Percentiles rank a stretch among this genome's conserved stretches.
Conservation (phyloP, 2,329 filamentous ascomycete species). For the Incumbomyces delicatus region DNA sequence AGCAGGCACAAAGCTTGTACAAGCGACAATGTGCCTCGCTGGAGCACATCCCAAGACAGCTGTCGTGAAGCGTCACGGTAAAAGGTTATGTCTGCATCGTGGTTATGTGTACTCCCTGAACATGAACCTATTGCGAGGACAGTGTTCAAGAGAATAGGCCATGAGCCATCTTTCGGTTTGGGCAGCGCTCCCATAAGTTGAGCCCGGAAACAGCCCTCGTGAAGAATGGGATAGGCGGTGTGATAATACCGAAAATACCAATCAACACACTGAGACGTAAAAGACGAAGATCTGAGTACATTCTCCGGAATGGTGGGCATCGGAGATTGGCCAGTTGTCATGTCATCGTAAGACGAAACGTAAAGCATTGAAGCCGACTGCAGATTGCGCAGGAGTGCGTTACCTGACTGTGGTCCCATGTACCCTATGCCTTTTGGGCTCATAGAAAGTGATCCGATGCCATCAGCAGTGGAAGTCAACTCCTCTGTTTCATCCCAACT, state of each 20-base stretch:
- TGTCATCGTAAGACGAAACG: background rate
- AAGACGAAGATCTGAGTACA: slow-evolving; percentile 1
- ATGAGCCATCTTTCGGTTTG: slow-evolving; percentile 8
- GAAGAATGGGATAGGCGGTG: background rate
- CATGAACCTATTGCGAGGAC: slow-evolving; percentile 15
- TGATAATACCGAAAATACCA: slow-evolving; percentile 2
- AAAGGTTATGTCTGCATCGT: slow-evolving; percentile 30
- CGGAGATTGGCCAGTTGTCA: background rate
- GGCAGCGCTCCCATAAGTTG: slow-evolving; percentile 26
- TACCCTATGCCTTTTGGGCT: slow-evolving; percentile 2
- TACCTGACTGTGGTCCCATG: slow-evolving; percentile 8
- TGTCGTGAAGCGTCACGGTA: slow-evolving; percentile 37
- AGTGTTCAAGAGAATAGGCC: slow-evolving; percentile 13
- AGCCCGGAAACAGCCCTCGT: slow-evolving; percentile 30
- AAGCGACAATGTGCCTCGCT: slow-evolving; percentile 40
- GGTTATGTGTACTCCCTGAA: slow-evolving; percentile 8
- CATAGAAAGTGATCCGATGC: slow-evolving; percentile 7
- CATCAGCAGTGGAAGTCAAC: slow-evolving; percentile 1
- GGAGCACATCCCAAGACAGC: slow-evolving; percentile 30
- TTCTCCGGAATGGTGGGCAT: background rate
- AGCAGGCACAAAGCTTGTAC: slow-evolving; percentile 40
- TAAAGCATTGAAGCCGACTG: slow-evolving; percentile 3
- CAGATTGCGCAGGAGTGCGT: slow-evolving; percentile 1
- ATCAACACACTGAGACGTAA: slow-evolving; percentile 3
- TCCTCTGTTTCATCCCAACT: slow-evolving; percentile 6